phyloP scores from a whole-genome alignment of 139 green algal genomes.

The Chlamydomonas incerta region DNA sequence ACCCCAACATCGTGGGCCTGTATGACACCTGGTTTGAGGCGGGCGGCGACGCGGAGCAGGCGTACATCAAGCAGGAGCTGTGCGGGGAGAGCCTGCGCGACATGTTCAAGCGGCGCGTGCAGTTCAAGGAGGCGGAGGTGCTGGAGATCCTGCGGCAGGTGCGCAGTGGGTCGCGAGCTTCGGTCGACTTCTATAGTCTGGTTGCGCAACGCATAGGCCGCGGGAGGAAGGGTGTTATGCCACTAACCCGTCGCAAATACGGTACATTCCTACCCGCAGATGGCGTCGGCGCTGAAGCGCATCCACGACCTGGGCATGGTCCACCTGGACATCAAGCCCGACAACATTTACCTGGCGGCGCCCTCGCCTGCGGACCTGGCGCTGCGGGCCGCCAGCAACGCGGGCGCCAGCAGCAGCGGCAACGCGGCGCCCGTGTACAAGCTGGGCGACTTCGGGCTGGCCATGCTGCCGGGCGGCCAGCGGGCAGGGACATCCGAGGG shows the following conservation, averaged over 20 bases:
- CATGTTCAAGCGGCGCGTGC: conserved; percentile 13
- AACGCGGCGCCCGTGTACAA: conserved; percentile 57
- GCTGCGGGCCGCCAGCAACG: neutral
- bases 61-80: conserved; percentile 94
- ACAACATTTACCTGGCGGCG: conserved; percentile 86
- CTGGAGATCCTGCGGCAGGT: conserved; percentile 83
- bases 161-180: no score
- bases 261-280: conserved; percentile 47
- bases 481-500: conserved; percentile 70
- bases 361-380: neutral
- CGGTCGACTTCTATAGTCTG: no score
- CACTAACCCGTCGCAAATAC: no score
- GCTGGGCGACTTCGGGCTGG: conserved; percentile 94
- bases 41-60: conserved; percentile 46
- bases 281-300: conserved; percentile 81
- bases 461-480: conserved; percentile 58
- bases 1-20: conserved; percentile 90
- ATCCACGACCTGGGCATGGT: conserved; percentile 85
- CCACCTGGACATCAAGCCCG: conserved; percentile 96
- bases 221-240: no score
- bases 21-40: conserved; percentile 86
- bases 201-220: no score
- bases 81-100: conserved; percentile 70
- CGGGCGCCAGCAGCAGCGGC: neutral
- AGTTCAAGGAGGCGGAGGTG: conserved; percentile 75